A percentile compares a stretch with the other conserved stretches of the same genome.
Conservation (phyloP, 441 rosid species). For the Adansonia madagascariensis region DNA sequence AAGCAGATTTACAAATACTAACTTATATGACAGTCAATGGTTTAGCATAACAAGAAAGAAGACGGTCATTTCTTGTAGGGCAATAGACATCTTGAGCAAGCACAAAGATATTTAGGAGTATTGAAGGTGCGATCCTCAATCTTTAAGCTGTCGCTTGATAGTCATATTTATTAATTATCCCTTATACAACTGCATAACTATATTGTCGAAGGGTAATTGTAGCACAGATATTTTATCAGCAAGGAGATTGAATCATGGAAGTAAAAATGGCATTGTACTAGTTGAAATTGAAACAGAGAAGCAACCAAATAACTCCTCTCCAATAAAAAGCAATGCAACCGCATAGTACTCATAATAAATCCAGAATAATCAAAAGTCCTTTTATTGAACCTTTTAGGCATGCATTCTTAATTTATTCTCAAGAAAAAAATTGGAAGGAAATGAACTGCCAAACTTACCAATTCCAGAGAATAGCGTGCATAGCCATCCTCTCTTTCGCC, state of each 20-base stretch:
- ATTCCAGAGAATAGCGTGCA: conserved; percentile 92
- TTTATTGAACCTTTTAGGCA: conserved; percentile 11
- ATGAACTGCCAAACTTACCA: conserved; percentile 49
- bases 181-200: neutral
- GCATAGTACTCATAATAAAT: neutral
- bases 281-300: conserved; percentile 1
- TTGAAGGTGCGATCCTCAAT: neutral
- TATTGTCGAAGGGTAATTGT: neutral
- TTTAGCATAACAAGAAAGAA: neutral
- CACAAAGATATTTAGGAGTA: neutral
- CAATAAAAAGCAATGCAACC: neutral
- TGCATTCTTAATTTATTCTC: conserved; percentile 9
- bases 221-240: neutral
- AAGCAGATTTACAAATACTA: neutral
- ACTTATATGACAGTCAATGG: neutral
- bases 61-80: conserved; percentile 16
- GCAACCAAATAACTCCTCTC: neutral
- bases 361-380: neutral
- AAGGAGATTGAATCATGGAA: neutral
- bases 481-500: conserved; percentile 67
- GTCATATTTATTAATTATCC: conserved; percentile 1
- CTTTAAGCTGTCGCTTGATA: neutral
- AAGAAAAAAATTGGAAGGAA: conserved; percentile 10
- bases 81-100: neutral
- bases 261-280: neutral